Conservation (phyloP, 1,284 basidiomycete species). For the Chondrostereum purpureum region DNA sequence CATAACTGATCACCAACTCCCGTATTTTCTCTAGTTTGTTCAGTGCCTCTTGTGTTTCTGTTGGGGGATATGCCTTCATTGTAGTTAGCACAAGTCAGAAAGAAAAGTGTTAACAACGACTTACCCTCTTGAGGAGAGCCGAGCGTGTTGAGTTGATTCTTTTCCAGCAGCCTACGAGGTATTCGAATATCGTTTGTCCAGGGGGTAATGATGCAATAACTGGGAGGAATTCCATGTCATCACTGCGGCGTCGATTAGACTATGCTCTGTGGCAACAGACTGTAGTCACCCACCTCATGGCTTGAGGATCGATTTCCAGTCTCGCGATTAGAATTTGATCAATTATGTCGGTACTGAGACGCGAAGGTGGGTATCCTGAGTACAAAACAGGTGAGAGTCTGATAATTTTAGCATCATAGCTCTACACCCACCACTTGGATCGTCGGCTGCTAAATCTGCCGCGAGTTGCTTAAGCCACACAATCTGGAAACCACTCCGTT, state of each 20-base stretch:
- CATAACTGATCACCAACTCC: conserved; percentile 83
- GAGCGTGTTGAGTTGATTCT: conserved; percentile 58
- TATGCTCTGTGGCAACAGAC: conserved; percentile 4
- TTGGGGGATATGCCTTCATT: conserved; percentile 51
- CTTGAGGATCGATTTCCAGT: conserved; percentile 73
- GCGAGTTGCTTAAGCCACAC: conserved; percentile 82
- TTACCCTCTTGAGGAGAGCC: conserved; percentile 56
- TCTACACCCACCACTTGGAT: conserved; percentile 40
- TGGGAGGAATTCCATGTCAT: conserved; percentile 75
- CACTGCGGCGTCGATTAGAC: conserved; percentile 39
- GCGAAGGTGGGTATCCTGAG: conserved; percentile 23
- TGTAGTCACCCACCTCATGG: conserved; percentile 56
- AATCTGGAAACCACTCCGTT: conserved; percentile 61
- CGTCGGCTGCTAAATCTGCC: conserved; percentile 67
- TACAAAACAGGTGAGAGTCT: conserved; percentile 4
- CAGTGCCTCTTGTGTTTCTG: conserved; percentile 58
- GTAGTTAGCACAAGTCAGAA: conserved; percentile 5
- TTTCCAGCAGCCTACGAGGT: conserved; percentile 89
- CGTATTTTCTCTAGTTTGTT: conserved; percentile 66
- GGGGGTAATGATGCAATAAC: conserved; percentile 76
- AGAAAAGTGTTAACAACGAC: conserved; percentile 9
- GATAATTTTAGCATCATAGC: conserved; percentile 2
- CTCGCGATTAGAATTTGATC: conserved; percentile 85
- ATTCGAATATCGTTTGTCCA: conserved; percentile 84
- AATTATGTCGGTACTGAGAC: conserved; percentile 50